Conservation (phyloP, 192 early-diverging fungal genomes). For the Podila epicladia region DNA sequence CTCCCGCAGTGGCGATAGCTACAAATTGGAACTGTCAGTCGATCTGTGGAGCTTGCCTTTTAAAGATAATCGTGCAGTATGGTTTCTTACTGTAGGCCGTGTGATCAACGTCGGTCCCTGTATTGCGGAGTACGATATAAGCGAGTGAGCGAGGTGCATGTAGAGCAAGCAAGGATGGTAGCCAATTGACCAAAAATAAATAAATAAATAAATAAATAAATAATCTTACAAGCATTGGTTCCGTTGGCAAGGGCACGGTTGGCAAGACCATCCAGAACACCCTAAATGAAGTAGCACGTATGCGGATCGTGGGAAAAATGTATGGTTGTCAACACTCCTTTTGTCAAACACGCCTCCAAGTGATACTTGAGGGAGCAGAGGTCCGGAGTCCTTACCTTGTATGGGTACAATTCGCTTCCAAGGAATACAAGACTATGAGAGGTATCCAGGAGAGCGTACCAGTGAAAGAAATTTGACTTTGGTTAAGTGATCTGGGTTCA, state of each 20-base stretch:
- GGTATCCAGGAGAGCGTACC: constrained; percentile 3
- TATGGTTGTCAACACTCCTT: background rate
- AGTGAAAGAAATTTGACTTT: background rate
- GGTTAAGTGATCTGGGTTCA: background rate
- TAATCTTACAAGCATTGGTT: constrained; percentile 65
- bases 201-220: too few species aligned
- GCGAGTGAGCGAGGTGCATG: background rate
- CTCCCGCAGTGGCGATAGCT: constrained; percentile 67
- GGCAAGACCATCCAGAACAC: constrained; percentile 70
- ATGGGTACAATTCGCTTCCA: constrained; percentile 67
- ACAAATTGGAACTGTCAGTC: background rate
- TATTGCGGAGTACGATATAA: background rate
- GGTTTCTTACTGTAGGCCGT: constrained; percentile 62
- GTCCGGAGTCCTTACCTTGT: constrained; percentile 52
- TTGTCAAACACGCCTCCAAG: too few species aligned
- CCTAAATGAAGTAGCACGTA: constrained; percentile 28
- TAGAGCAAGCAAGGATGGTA: background rate
- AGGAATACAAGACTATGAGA: constrained; percentile 63
- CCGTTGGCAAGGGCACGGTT: constrained; percentile 69
- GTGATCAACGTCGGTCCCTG: constrained; percentile 66
- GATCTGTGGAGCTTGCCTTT: background rate
- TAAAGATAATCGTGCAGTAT: background rate
- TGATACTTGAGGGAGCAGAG: background rate
- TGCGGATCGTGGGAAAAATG: background rate
- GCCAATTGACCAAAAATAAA: too few species aligned